A percentile compares a stretch with the other conserved stretches of the same genome.
phyloP scores from a whole-genome alignment of 495 filamentous ascomycete species.

The Pyrenula aspistea region DNA sequence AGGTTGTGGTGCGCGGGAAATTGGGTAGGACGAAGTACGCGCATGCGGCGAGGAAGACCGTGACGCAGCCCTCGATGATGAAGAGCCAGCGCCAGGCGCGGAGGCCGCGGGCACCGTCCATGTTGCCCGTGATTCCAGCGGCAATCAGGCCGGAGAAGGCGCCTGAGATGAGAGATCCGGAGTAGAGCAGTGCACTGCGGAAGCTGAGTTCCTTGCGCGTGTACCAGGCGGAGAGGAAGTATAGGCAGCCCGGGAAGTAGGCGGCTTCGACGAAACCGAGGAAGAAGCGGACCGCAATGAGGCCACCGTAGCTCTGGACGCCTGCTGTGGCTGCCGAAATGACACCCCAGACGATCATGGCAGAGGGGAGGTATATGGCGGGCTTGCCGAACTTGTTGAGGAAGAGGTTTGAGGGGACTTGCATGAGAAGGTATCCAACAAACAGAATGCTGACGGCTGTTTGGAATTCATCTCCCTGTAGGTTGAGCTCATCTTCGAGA shows the following conservation, averaged over 20 bases:
- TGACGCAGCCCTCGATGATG: constrained; percentile 61
- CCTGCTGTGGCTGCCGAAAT: constrained; percentile 52
- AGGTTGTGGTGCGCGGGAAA: constrained; percentile 64
- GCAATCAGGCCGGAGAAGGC: constrained; percentile 57
- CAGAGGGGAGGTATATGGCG: constrained; percentile 48
- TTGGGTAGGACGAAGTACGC: constrained; percentile 60
- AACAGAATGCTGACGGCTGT: constrained; percentile 59
- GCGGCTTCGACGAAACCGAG: constrained; percentile 52
- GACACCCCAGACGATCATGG: constrained; percentile 63
- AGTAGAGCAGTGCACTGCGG: constrained; percentile 36
- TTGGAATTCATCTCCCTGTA: constrained; percentile 38
- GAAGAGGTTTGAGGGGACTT: constrained; percentile 31
- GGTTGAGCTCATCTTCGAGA: constrained; percentile 33
- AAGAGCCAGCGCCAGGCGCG: constrained; percentile 55
- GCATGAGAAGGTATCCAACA: constrained; percentile 52
- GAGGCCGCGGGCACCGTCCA: constrained; percentile 30
- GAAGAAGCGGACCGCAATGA: constrained; percentile 58
- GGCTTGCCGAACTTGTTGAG: constrained; percentile 41
- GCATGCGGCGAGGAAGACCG: constrained; percentile 36
- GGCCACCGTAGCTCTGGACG: constrained; percentile 43
- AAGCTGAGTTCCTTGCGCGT: constrained; percentile 37
- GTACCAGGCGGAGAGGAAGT: constrained; percentile 38
- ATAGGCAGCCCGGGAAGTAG: constrained; percentile 36
- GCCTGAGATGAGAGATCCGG: constrained; percentile 39
- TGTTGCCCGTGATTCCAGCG: constrained; percentile 29